Evolutionary conservation across 164 flowering plant genomes (phyloP).

Genomic region (Liriodendron chinense): DNA sequence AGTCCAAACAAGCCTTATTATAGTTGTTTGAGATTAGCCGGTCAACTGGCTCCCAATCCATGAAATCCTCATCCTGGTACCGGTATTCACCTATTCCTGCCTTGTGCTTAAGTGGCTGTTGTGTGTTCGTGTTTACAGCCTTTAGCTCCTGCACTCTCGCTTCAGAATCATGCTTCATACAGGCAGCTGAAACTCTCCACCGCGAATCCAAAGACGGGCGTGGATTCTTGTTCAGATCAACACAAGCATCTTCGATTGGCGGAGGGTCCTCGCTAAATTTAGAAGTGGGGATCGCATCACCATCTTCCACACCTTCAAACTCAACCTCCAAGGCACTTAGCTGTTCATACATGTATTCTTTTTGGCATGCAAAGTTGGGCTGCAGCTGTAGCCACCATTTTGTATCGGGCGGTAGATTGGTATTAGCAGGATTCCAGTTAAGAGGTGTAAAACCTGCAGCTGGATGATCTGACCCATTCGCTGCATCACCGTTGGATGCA

Average conservation of each 20-base stretch:
- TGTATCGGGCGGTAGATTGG: slow-evolving; percentile 31
- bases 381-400: slow-evolving; percentile 51
- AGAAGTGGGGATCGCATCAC: slow-evolving; percentile 11
- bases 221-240: neutral
- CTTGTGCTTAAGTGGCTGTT: slow-evolving; percentile 22
- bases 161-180: slow-evolving; percentile 28
- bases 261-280: slow-evolving; percentile 12
- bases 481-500: slow-evolving; percentile 23
- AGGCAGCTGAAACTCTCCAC: slow-evolving; percentile 17
- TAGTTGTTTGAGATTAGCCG: slow-evolving; percentile 15
- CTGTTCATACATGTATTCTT: slow-evolving; percentile 31
- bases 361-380: slow-evolving; percentile 30
- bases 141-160: slow-evolving; percentile 25
- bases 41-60: slow-evolving; percentile 26
- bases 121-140: slow-evolving; percentile 11
- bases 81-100: slow-evolving; percentile 17
- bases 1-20: slow-evolving; percentile 27
- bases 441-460: slow-evolving; percentile 25
- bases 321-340: slow-evolving; percentile 35
- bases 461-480: slow-evolving; percentile 17
- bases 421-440: slow-evolving; percentile 26
- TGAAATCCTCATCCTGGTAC: slow-evolving; percentile 22
- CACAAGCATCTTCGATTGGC: slow-evolving; percentile 8
- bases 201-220: neutral
- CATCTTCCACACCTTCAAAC: slow-evolving; percentile 18